Evolutionary conservation across 1,284 basidiomycete genomes (phyloP).

Genomic region (Fistulina hepatica): DNA sequence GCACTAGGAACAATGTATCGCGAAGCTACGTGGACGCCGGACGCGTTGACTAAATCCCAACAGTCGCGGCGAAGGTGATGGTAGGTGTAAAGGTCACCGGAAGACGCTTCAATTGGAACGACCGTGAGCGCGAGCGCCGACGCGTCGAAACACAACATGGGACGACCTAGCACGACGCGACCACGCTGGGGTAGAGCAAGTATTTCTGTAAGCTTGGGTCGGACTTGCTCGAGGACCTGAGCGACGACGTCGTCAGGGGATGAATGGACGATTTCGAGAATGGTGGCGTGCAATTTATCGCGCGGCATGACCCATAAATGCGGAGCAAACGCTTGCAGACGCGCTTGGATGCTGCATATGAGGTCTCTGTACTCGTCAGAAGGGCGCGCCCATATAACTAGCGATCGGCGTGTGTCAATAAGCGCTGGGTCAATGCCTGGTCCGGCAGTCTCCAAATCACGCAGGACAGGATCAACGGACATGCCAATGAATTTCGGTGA

Average conservation of each 20-base stretch:
- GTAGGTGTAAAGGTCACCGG: neutral
- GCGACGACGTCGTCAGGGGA: neutral
- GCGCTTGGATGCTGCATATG: neutral
- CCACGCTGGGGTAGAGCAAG: neutral
- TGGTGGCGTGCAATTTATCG: neutral
- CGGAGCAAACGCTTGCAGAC: neutral
- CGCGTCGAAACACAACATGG: neutral
- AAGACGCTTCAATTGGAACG: neutral
- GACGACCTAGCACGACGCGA: neutral
- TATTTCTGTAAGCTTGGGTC: neutral
- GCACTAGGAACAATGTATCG: constrained; percentile 1
- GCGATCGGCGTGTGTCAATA: neutral
- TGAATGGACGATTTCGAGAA: neutral
- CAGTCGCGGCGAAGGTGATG: neutral
- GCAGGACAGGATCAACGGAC: too few species aligned
- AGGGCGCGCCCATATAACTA: neutral
- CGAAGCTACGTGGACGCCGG: neutral
- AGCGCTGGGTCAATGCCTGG: neutral
- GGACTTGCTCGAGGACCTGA: neutral
- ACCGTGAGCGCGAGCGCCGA: neutral
- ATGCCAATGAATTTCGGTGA: too few species aligned
- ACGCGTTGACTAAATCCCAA: neutral
- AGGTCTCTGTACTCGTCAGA: neutral
- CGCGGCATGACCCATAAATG: neutral
- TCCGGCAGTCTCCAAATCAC: too few species aligned